phyloP scores from a whole-genome alignment of 1,139 yeast genomes.

The Blastobotrys raffinosifermentans region DNA sequence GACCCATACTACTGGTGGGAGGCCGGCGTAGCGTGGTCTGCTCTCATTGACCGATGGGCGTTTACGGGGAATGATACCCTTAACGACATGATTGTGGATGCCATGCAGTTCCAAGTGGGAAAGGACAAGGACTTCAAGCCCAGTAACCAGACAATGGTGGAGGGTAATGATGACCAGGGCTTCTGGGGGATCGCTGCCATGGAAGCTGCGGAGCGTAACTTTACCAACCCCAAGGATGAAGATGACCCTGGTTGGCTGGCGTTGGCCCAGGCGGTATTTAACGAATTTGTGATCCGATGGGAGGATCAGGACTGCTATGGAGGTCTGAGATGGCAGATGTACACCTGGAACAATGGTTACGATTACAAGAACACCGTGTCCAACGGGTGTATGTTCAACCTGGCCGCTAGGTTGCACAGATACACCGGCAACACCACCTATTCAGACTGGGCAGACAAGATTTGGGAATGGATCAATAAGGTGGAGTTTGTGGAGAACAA shows the following conservation, averaged over 20 bases:
- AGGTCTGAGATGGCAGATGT: slow-evolving; percentile 95
- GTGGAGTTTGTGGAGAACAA: slow-evolving; percentile 48
- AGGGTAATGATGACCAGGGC: slow-evolving; percentile 97
- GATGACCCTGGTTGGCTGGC: slow-evolving; percentile 62
- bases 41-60: slow-evolving; percentile 70
- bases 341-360: slow-evolving; percentile 90
- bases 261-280: slow-evolving; percentile 74
- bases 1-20: slow-evolving; percentile 97
- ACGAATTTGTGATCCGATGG: slow-evolving; percentile 89
- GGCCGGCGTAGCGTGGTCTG: slow-evolving; percentile 96
- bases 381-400: slow-evolving; percentile 82
- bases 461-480: slow-evolving; percentile 76
- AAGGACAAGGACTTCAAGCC: slow-evolving; percentile 75
- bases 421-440: slow-evolving; percentile 69
- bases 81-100: slow-evolving; percentile 51
- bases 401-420: slow-evolving; percentile 83
- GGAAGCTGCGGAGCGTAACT: slow-evolving; percentile 86
- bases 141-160: slow-evolving; percentile 85
- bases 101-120: slow-evolving; percentile 73
- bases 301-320: slow-evolving; percentile 64
- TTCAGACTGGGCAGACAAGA: slow-evolving; percentile 69
- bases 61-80: slow-evolving; percentile 68
- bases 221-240: slow-evolving; percentile 57
- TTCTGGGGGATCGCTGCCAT: slow-evolving; percentile 94
- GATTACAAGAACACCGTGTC: slow-evolving; percentile 87